Percentiles rank a stretch among this genome's conserved stretches.
These are phyloP conservation scores for Amauroascus verrucosus DNA, from an alignment of 2,329 filamentous ascomycete species.

Conservation along the genomic window DNA sequence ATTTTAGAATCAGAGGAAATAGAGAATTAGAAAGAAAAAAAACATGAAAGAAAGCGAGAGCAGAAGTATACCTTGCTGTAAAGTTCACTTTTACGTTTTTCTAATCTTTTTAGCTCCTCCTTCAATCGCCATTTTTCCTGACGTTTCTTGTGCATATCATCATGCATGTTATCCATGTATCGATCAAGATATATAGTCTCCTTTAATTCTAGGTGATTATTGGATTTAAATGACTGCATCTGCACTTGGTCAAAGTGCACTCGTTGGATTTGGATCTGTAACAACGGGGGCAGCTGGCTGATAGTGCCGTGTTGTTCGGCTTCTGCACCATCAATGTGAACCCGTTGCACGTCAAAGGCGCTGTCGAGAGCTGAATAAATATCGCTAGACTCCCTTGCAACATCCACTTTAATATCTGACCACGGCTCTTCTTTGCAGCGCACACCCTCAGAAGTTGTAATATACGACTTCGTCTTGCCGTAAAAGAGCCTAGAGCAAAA, in stretches of 20 bases:
- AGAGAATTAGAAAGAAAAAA: not conserved
- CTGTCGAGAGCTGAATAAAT: constrained; percentile 79
- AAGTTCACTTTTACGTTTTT: constrained; percentile 39
- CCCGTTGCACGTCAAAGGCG: constrained; percentile 69
- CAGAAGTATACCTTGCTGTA: constrained; percentile 19
- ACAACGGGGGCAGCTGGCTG: constrained; percentile 64
- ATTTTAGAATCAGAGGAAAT: not conserved
- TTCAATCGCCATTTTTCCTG: constrained; percentile 62
- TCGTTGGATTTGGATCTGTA: constrained; percentile 83
- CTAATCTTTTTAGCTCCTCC: constrained; percentile 48
- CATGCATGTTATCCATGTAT: constrained; percentile 58
- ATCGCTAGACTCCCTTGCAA: constrained; percentile 49
- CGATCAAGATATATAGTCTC: constrained; percentile 78
- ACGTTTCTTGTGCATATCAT: constrained; percentile 54
- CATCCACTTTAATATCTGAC: constrained; percentile 53
- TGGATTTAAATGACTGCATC: constrained; percentile 58
- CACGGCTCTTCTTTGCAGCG: constrained; percentile 49
- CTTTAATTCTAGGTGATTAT: constrained; percentile 66
- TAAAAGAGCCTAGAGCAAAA: constrained; percentile 43
- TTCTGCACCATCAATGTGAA: constrained; percentile 54
- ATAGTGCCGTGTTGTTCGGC: constrained; percentile 60
- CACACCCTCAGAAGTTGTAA: constrained; percentile 36
- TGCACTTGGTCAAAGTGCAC: constrained; percentile 58
- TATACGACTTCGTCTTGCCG: constrained; percentile 38
- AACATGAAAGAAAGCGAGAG: too few species aligned